phyloP scores from a whole-genome alignment of 345 rosid genomes.

The Anacardium occidentale region DNA sequence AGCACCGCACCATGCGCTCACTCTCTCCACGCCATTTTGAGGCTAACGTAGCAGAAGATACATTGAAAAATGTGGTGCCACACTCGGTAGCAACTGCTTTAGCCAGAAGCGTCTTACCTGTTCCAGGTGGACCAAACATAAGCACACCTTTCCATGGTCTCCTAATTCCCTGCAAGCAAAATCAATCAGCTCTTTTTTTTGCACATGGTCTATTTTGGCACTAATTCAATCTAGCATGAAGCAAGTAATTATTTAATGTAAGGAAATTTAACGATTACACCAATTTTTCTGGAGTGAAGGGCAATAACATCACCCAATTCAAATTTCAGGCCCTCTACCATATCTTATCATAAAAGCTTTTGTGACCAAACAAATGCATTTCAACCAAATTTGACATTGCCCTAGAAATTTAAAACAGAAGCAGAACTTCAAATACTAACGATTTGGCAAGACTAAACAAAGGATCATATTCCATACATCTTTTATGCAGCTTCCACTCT shows the following conservation, averaged over 20 bases:
- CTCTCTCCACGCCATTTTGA: conserved; percentile 99
- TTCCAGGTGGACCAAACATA: conserved; percentile 99
- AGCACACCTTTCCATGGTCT: conserved; percentile 99
- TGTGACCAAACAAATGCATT: not conserved
- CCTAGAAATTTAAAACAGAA: not conserved
- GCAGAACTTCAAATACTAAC: not conserved
- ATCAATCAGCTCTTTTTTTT: not conserved
- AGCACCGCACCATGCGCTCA: conserved; percentile 95
- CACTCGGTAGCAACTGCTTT: conserved; percentile 99
- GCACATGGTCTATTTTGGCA: not conserved
- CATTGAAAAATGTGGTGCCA: conserved; percentile 95
- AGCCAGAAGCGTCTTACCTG: conserved; percentile 92
- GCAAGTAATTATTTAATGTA: not conserved
- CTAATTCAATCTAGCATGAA: conserved; percentile 6
- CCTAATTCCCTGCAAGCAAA: conserved; percentile 77
- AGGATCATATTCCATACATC: not conserved
- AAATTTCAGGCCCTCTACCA: not conserved
- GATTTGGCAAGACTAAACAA: not conserved
- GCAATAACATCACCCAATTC: not conserved
- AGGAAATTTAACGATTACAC: not conserved
- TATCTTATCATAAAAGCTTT: not conserved
- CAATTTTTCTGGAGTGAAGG: not conserved
- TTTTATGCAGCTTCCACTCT: not conserved
- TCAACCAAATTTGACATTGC: not conserved
- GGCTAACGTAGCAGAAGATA: conserved; percentile 94